Base-by-base conservation (phyloP, 1,139 yeast genomes). In the Saccharomycopsis crataegensis region DNA sequence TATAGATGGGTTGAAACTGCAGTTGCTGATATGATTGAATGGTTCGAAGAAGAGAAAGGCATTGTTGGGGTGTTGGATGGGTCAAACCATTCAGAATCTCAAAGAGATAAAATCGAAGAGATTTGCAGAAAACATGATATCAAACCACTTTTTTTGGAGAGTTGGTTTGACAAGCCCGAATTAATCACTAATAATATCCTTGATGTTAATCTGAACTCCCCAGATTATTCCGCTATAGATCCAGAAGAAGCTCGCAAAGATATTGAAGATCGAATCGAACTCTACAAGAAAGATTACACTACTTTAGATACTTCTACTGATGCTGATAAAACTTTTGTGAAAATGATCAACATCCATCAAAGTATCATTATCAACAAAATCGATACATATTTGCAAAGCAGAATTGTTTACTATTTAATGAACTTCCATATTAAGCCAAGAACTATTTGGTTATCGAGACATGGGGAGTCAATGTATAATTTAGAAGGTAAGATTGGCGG, bases 401-500 rank as follows among this genome's bases (percentile, higher is more conserved):
- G 98, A 61, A 91, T 93, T 59, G 98, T 91, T 22, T 93, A 91
- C 70, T 93, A 90, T 66, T 89, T 93, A 49, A 91, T 93, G 96
- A 93, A 93, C 64, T 74, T 93, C 62, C 97, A 91, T 68, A 88
- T 90, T 61, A 88, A 88, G 66, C 96, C 96, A 38, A 78, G 98
- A 61, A 79, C 85, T 59, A 90, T 93, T 59, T 93, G 96, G 91
- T 75, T 93, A 53, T 87, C 96, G 49, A 79, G 99, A 62, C 99
- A 93, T 64, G 99, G 99, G 38, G 99, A 93, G 70, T 86, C 96
- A 1, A 84, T 83, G 66, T 93, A 84, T 72, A 93, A 93, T 67
- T 76, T 93, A 60, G 90, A 93, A 49, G 97, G 97, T 38, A 90
- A 90, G 69, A 86, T 93, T 59, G 99, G 99, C 34, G 99, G 99